These are phyloP conservation scores for Daedaleopsis sinensis DNA, from an alignment of 768 basidiomycete genomes.

Conservation along the genomic window DNA sequence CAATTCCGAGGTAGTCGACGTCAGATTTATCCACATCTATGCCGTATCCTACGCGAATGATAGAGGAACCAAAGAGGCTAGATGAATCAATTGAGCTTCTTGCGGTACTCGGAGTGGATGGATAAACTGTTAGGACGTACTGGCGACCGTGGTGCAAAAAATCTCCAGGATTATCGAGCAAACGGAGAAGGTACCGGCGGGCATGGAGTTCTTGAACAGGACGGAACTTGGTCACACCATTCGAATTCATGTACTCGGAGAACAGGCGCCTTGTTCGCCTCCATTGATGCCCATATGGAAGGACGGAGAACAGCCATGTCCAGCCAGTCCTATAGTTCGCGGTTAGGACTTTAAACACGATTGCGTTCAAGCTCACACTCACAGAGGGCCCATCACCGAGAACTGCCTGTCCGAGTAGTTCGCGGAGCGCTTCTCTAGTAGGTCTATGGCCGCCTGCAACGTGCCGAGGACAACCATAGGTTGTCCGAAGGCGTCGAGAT, in stretches of 20 bases:
- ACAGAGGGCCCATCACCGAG: constrained; percentile 1
- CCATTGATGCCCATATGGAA: constrained; percentile 8
- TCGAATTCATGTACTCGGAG: constrained; percentile 5
- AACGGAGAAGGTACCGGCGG: background rate
- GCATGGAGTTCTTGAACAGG: background rate
- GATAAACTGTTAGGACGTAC: background rate
- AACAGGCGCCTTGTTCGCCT: constrained; percentile 6
- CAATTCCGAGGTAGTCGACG: constrained; percentile 11
- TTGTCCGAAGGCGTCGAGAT: constrained; percentile 15
- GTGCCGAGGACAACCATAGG: constrained; percentile 19
- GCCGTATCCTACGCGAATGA: constrained; percentile 27
- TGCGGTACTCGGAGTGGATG: background rate
- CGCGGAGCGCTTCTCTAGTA: constrained; percentile 26
- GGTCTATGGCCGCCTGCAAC: constrained; percentile 12
- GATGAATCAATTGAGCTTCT: background rate
- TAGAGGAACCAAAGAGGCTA: constrained; percentile 24
- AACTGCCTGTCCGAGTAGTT: constrained; percentile 22
- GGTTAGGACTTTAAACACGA: background rate
- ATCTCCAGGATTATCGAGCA: background rate
- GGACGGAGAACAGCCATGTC: background rate
- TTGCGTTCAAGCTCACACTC: background rate
- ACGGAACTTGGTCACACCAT: background rate
- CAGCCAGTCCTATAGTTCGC: constrained; percentile 1
- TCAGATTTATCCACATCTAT: constrained; percentile 12
- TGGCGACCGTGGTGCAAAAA: constrained; percentile 1